Conservation (phyloP, 73 alveolate species). For the Paramecium sonneborni region DNA sequence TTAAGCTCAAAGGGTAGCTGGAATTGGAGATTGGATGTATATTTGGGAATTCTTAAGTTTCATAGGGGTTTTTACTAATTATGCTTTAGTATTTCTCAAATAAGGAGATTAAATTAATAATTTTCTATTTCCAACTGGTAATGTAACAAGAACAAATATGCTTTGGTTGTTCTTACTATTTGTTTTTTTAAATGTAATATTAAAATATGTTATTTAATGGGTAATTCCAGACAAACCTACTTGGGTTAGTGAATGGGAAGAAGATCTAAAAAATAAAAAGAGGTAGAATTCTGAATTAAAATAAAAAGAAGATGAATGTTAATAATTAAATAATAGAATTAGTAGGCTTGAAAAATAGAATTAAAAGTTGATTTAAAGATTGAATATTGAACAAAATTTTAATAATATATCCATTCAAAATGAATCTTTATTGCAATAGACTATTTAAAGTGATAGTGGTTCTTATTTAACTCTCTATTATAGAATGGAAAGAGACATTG, state of each 20-base stretch:
- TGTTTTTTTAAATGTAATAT: neutral
- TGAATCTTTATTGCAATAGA: neutral
- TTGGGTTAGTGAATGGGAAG: conserved; percentile 51
- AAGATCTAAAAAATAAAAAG: neutral
- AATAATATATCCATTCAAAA: neutral
- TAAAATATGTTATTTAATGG: neutral
- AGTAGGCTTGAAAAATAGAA: neutral
- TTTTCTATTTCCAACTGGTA: neutral
- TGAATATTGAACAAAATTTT: neutral
- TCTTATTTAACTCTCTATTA: neutral
- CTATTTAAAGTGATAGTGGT: neutral
- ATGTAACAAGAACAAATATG: neutral
- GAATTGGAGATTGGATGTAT: conserved; percentile 65
- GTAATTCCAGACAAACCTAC: conserved; percentile 41
- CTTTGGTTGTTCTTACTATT: conserved; percentile 1
- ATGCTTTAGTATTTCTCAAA: conserved; percentile 42
- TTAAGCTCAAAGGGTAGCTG: conserved; percentile 56
- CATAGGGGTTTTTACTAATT: conserved; percentile 48
- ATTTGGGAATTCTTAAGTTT: conserved; percentile 65
- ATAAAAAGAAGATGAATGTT: conserved; percentile 20
- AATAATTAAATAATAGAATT: neutral
- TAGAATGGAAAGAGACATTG: conserved; percentile 60
- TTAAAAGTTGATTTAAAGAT: neutral
- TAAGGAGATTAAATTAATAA: conserved; percentile 43
- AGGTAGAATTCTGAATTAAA: neutral